These are phyloP conservation scores for Coniochaeta prunicola DNA, from an alignment of 2,329 filamentous ascomycete genomes.

Conservation along the genomic window DNA sequence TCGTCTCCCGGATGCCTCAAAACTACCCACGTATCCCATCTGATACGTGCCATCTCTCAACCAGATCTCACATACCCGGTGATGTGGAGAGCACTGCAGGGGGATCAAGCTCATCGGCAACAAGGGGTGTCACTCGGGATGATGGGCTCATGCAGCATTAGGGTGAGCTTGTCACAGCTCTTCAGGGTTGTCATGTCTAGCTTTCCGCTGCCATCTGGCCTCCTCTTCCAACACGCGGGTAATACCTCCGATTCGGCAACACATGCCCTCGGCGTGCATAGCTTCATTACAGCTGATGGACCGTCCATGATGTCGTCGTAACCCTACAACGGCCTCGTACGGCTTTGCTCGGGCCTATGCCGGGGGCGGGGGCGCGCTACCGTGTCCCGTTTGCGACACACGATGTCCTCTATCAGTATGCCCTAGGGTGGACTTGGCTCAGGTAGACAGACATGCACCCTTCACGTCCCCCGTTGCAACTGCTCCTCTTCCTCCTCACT, in stretches of 20 bases:
- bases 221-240: conserved; percentile 15
- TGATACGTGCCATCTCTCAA: background rate
- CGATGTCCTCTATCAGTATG: background rate
- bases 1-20: background rate
- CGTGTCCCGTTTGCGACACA: background rate
- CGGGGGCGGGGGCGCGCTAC: background rate
- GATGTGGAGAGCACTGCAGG: background rate
- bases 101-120: background rate
- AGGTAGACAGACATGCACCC: background rate
- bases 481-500: background rate
- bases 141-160: background rate
- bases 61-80: background rate
- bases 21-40: background rate
- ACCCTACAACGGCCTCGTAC: background rate
- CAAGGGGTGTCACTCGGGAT: background rate
- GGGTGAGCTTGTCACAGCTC: conserved; percentile 16
- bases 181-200: conserved; percentile 18
- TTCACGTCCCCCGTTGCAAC: background rate
- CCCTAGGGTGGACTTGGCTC: background rate
- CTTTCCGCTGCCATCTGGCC: conserved; percentile 20
- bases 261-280: conserved; percentile 1
- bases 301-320: background rate
- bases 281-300: conserved; percentile 1
- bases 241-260: conserved; percentile 21
- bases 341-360: background rate